Evolutionary conservation across 345 rosid genomes (phyloP).

Genomic region (Pseudoturritis turrita): DNA sequence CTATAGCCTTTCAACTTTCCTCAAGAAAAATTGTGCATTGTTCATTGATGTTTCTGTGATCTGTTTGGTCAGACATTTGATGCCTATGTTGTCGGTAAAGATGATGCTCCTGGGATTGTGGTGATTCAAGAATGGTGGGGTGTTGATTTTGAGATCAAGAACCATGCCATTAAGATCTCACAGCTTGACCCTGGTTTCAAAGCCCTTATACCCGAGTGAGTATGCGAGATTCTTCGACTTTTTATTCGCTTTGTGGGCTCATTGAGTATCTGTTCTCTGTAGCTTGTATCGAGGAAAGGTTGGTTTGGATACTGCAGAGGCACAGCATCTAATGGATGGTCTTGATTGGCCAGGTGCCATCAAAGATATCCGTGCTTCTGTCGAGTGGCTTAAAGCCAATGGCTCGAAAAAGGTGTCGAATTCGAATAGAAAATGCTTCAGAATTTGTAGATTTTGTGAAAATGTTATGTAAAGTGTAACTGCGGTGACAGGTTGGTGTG

Average conservation of each 20-base stretch:
- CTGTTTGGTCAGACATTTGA: conserved; percentile 62
- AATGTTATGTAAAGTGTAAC: not conserved
- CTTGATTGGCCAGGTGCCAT: conserved; percentile 97
- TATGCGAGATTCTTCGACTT: not conserved
- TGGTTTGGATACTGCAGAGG: conserved; percentile 86
- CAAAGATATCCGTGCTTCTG: conserved; percentile 80
- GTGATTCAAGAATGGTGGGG: conserved; percentile 99
- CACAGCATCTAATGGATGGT: conserved; percentile 85
- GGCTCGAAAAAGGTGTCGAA: conserved; percentile 73
- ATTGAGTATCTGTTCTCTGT: too few relatives aligned
- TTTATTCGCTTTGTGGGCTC: too few relatives aligned
- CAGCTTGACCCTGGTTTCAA: conserved; percentile 76
- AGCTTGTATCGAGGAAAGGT: conserved; percentile 95
- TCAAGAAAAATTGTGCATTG: too few relatives aligned
- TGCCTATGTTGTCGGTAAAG: conserved; percentile 90
- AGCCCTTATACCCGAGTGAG: conserved; percentile 90
- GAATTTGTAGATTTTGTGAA: not conserved
- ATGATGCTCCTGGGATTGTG: conserved; percentile 82
- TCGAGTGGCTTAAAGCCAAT: conserved; percentile 84
- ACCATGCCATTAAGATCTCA: conserved; percentile 80
- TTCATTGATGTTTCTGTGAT: too few relatives aligned
- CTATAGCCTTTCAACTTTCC: too few relatives aligned
- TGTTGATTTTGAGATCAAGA: conserved; percentile 90
- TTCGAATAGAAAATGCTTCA: not conserved
- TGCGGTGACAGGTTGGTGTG: conserved; percentile 66